Conservation (phyloP, 208 protist genomes). For the Tritrichomonas musculus region DNA sequence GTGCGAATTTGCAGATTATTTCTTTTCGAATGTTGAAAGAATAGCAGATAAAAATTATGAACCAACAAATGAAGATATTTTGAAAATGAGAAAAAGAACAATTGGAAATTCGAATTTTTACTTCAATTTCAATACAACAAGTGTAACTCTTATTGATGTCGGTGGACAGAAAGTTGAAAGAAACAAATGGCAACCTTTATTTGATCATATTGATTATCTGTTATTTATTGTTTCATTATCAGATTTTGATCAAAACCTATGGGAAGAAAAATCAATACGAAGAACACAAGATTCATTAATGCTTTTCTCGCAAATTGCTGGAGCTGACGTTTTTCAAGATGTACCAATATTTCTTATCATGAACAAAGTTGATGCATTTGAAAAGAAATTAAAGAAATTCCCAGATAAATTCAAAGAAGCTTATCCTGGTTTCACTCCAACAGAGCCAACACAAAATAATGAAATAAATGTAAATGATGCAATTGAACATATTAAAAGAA, state of each 20-base stretch:
- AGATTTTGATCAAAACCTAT: neutral
- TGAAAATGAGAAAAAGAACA: neutral
- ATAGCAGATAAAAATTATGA: neutral
- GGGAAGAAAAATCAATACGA: neutral
- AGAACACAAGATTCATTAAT: neutral
- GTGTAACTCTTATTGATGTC: conserved; percentile 31
- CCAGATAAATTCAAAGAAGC: neutral
- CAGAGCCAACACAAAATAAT: no score
- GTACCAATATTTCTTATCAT: neutral
- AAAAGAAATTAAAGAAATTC: neutral
- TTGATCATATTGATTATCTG: neutral
- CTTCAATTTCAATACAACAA: neutral
- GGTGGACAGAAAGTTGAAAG: conserved; percentile 44
- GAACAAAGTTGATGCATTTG: neutral
- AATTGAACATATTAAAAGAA: neutral
- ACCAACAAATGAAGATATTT: conserved; percentile 38
- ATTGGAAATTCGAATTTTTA: neutral
- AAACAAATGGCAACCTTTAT: conserved; percentile 42
- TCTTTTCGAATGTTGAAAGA: conserved; percentile 27
- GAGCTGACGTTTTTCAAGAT: neutral
- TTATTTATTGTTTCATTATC: neutral
- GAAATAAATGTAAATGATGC: neutral
- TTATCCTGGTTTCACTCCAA: neutral
- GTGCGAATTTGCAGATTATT: conserved; percentile 11
- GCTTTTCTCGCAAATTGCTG: neutral